Conservation (phyloP, 768 basidiomycete genomes). For the Naganishia onofrii region DNA sequence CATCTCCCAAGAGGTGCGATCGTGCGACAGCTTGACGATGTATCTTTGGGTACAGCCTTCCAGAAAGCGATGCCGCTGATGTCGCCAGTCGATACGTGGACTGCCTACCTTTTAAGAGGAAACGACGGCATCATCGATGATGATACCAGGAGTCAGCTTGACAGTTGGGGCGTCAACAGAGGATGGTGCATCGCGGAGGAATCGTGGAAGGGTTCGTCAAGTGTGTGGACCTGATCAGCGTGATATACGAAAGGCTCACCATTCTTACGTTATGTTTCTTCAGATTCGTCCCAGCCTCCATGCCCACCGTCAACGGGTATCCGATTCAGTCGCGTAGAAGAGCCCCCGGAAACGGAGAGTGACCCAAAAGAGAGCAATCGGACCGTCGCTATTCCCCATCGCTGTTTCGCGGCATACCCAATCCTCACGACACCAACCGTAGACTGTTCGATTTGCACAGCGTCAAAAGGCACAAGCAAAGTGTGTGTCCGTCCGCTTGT, state of each 20-base stretch:
- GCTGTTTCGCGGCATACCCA: conserved; percentile 31
- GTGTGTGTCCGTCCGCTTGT: conserved; percentile 12
- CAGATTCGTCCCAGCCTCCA: conserved; percentile 14
- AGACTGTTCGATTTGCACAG: conserved; percentile 15
- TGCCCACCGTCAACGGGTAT: conserved; percentile 14
- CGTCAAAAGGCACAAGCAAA: background rate
- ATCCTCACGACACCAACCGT: conserved; percentile 22
- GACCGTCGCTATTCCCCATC: background rate
- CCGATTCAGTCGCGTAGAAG: background rate
- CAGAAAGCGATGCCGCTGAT: background rate
- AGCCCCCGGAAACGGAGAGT: background rate
- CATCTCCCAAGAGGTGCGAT: conserved; percentile 20
- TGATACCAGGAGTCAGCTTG: background rate
- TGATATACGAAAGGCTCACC: background rate
- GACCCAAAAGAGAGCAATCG: background rate
- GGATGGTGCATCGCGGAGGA: conserved; percentile 28
- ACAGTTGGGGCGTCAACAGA: background rate
- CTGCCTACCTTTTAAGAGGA: background rate
- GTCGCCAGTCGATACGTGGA: background rate
- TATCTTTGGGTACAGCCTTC: background rate
- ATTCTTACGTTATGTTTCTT: background rate
- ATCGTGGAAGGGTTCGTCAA: background rate
- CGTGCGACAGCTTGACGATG: conserved; percentile 27
- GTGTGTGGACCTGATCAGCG: background rate
- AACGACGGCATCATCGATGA: background rate